A percentile compares a stretch with the other conserved stretches of the same genome.
Conservation (phyloP, 371 early-diverging fungal genomes). For the Actinomortierella wolfii region DNA sequence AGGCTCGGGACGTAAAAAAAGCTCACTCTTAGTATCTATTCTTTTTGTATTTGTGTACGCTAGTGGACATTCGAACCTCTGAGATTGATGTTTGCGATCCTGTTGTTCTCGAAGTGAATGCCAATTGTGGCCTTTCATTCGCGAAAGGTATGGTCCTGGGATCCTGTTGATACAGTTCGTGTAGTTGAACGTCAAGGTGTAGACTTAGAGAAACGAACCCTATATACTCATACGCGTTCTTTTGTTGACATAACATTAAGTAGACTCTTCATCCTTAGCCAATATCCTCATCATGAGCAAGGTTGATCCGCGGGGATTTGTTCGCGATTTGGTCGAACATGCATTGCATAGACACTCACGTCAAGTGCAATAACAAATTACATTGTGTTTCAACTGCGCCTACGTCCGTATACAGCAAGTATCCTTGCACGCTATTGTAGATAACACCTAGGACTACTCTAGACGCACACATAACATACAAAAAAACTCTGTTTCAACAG, state of each 20-base stretch:
- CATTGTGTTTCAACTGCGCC: no score
- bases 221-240: not conserved
- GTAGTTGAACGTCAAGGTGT: not conserved
- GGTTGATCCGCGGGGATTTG: conserved; percentile 29
- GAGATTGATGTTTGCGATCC: conserved; percentile 40
- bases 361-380: not conserved
- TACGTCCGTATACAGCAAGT: no score
- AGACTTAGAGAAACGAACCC: not conserved
- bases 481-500: no score
- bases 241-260: not conserved
- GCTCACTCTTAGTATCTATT: no score
- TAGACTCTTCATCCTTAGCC: conserved; percentile 42
- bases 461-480: no score
- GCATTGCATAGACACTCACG: conserved; percentile 26
- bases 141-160: conserved; percentile 42
- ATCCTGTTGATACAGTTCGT: no score
- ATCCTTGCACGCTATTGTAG: no score
- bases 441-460: no score
- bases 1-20: no score
- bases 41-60: no score
- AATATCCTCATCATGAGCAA: conserved; percentile 49
- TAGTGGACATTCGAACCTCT: conserved; percentile 52
- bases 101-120: conserved; percentile 56
- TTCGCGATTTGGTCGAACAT: conserved; percentile 40
- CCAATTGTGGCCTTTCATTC: conserved; percentile 57